Base-by-base conservation (phyloP, 495 filamentous ascomycete genomes). In the Pyrenula aspistea region DNA sequence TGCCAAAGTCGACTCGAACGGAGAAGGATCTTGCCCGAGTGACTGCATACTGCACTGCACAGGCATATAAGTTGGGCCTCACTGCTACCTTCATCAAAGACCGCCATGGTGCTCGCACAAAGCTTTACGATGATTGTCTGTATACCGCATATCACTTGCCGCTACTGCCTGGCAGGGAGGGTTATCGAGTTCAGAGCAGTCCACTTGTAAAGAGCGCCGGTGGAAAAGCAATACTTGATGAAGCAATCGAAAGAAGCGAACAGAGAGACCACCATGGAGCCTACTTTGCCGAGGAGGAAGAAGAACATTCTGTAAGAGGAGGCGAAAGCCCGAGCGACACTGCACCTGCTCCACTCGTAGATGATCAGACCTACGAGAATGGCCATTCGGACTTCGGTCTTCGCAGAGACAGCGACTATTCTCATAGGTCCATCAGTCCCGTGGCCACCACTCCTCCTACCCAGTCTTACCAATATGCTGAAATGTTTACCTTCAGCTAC, bases 401-500 rank as follows among this genome's bases (percentile, higher is more conserved):
- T 49, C 54, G 58, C 2, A 47, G 55, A 56, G 60, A 63, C 61
- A 20, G 50, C 0, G 58, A 67, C 25, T 56, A 57, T 57, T 55
- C 66, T 62, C 31, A 42, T 4, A 42, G 31, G 15, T 42, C 31
- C 15, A 8, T 42, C 15, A 42, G 31, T 15, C 31, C 31, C 15
- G 11, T 54, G 56, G 49, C 64, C 61, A 61, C 70, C 59, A 57
- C 69, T 62, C 73, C 75, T 2, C 76, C 80, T 24, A 74, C 87
- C 24, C 70, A 78, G 10, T 80, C 85, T 11, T 80, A 91, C 61
- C 79, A 79, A 1, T 78, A 96, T 61, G 94, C 87, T 22, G 93
- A 99, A 69, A 91, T 99, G 87, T 97, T 96, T 66, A 86, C 97
- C 56, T 97, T 96, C 70, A 91, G 86, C 22, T 99, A 99, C 68